phyloP scores from a whole-genome alignment of 2,329 filamentous ascomycete species.

The Aspergillus pseudoglaucus region DNA sequence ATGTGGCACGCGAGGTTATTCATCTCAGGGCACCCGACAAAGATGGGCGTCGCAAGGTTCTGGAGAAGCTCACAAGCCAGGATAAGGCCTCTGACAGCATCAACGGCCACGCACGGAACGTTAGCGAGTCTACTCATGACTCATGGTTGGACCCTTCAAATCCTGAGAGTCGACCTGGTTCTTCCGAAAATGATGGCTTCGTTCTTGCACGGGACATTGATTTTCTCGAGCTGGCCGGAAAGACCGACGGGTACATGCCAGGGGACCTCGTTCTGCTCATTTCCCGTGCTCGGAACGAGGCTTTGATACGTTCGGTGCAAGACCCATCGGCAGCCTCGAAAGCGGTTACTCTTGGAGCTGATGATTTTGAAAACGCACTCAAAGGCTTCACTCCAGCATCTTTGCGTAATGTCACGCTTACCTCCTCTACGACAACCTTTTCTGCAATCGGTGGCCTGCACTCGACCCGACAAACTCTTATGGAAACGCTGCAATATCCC shows the following conservation, averaged over 20 bases:
- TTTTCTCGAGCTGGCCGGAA: constrained; percentile 84
- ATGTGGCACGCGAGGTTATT: constrained; percentile 87
- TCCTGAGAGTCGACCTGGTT: constrained; percentile 44
- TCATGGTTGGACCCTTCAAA: constrained; percentile 73
- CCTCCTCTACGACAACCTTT: constrained; percentile 88
- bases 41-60: constrained; percentile 72
- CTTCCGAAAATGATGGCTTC: constrained; percentile 55
- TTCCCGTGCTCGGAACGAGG: constrained; percentile 81
- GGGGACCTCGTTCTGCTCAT: constrained; percentile 84
- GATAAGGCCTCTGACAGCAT: constrained; percentile 36
- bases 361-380: constrained; percentile 77
- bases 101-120: constrained; percentile 31
- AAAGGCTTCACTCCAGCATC: constrained; percentile 94
- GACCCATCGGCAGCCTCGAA: constrained; percentile 46
- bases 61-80: constrained; percentile 66
- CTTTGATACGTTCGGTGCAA: constrained; percentile 74
- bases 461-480: constrained; percentile 78
- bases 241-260: constrained; percentile 97
- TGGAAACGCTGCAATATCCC: constrained; percentile 93
- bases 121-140: constrained; percentile 43
- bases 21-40: constrained; percentile 88
- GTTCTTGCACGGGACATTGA: constrained; percentile 71
- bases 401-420: constrained; percentile 85
- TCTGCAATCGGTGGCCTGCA: constrained; percentile 82
- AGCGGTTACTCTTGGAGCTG: constrained; percentile 58